A percentile compares a stretch with the other conserved stretches of the same genome.
phyloP scores from a whole-genome alignment of 2,329 filamentous ascomycete genomes.

The Pestalotiopsis sp. region DNA sequence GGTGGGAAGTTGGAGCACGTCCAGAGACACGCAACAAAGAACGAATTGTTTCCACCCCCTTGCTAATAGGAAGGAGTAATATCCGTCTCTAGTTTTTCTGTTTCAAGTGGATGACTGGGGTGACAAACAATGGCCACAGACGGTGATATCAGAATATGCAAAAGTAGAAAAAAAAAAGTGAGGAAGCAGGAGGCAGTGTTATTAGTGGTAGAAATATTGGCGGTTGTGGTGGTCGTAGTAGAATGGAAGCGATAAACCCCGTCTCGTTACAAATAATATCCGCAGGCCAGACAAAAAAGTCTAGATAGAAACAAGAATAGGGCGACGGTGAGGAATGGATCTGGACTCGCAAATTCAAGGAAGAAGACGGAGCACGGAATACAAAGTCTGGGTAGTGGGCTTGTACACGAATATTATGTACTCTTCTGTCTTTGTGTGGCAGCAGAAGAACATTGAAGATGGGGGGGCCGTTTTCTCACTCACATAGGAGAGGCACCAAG shows the following conservation, averaged over 20 bases:
- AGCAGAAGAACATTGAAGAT: neutral
- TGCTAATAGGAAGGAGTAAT: neutral
- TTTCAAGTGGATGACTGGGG: neutral
- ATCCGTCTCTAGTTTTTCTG: neutral
- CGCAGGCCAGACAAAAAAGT: neutral
- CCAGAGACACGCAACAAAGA: neutral
- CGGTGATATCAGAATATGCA: neutral
- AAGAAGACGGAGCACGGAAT: neutral
- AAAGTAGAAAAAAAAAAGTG: neutral
- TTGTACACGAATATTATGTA: constrained; percentile 8
- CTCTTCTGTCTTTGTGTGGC: neutral
- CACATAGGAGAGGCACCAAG: neutral
- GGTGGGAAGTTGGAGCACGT: neutral
- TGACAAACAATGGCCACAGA: neutral
- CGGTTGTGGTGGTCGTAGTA: neutral
- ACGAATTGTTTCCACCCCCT: neutral
- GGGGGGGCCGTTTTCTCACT: neutral
- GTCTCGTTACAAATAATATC: neutral
- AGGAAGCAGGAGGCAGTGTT: neutral
- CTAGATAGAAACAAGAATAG: neutral
- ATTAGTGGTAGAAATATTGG: neutral
- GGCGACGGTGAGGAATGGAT: neutral
- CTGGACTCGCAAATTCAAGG: neutral
- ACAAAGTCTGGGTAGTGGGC: constrained; percentile 3
- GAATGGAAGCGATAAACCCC: neutral